Conservation (phyloP, 2,329 filamentous ascomycete species). For the Mycosphaerella arachidis region DNA sequence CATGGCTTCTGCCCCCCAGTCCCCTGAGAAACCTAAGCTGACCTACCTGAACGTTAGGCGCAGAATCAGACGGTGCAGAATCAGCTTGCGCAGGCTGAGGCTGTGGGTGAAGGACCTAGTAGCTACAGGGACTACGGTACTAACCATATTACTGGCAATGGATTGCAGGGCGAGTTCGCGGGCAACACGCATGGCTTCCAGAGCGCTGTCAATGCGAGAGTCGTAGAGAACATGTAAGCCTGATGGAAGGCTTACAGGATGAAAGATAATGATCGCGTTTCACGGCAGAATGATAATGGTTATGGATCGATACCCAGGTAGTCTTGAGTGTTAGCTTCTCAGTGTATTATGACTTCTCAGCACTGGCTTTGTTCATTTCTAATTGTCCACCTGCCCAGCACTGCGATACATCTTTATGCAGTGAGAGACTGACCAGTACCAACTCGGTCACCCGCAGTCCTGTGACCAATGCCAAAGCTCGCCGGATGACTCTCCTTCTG, state of each 20-base stretch:
- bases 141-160: conserved; percentile 12
- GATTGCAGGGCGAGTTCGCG: conserved; percentile 33
- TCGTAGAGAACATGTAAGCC: conserved; percentile 78
- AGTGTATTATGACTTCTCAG: neutral
- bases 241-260: neutral
- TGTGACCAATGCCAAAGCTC: conserved; percentile 53
- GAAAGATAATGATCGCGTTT: neutral
- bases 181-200: conserved; percentile 56
- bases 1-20: no score
- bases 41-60: neutral
- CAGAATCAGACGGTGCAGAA: conserved; percentile 52
- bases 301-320: conserved; percentile 14
- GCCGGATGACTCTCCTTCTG: conserved; percentile 2
- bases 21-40: no score
- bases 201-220: conserved; percentile 71
- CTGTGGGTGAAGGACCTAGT: conserved; percentile 54
- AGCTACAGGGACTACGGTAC: conserved; percentile 36
- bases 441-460: neutral
- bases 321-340: neutral
- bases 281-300: conserved; percentile 1
- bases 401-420: no score
- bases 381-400: neutral
- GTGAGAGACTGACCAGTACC: no score
- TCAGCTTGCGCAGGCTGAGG: conserved; percentile 48
- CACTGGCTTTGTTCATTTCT: no score